Conservation (phyloP, 225 moss, liverwort and hornwort genomes). For the Polytrichum formosum region DNA sequence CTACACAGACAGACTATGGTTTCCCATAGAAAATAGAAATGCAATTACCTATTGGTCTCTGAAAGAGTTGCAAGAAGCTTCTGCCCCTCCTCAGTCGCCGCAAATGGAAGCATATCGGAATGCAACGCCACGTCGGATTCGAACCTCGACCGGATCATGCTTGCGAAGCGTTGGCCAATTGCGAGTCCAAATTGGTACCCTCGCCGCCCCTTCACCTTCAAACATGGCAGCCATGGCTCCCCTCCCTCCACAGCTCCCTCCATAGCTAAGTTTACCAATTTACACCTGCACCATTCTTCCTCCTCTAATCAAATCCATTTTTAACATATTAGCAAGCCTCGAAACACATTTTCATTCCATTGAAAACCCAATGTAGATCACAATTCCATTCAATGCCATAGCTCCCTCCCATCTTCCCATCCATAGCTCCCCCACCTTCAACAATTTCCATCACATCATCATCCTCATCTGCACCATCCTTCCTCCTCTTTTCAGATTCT, state of each 20-base stretch:
- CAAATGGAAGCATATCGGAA: constrained; percentile 67
- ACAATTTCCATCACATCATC: too few relatives aligned
- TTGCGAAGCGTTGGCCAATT: constrained; percentile 43
- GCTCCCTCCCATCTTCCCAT: too few relatives aligned
- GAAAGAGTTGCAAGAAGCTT: constrained; percentile 45
- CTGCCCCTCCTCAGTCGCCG: constrained; percentile 36
- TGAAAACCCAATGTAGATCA: too few relatives aligned
- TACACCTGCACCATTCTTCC: too few relatives aligned
- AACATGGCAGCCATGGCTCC: constrained; percentile 40
- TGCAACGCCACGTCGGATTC: constrained; percentile 50
- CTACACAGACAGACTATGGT: too few relatives aligned
- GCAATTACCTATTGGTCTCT: constrained; percentile 48
- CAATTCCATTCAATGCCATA: too few relatives aligned
- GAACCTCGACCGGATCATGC: constrained; percentile 55
- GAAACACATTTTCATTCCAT: too few relatives aligned
- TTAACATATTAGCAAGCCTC: too few relatives aligned
- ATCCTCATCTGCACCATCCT: too few relatives aligned
- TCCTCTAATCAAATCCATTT: too few relatives aligned
- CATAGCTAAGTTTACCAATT: background rate
- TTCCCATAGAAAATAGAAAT: background rate
- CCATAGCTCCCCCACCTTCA: too few relatives aligned
- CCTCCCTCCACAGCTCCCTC: background rate
- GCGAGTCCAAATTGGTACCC: constrained; percentile 54
- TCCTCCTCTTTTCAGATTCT: too few relatives aligned
- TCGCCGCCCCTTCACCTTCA: constrained; percentile 28